These are phyloP conservation scores for Talaromyces adpressus DNA, from an alignment of 495 filamentous ascomycete species.

Conservation along the genomic window DNA sequence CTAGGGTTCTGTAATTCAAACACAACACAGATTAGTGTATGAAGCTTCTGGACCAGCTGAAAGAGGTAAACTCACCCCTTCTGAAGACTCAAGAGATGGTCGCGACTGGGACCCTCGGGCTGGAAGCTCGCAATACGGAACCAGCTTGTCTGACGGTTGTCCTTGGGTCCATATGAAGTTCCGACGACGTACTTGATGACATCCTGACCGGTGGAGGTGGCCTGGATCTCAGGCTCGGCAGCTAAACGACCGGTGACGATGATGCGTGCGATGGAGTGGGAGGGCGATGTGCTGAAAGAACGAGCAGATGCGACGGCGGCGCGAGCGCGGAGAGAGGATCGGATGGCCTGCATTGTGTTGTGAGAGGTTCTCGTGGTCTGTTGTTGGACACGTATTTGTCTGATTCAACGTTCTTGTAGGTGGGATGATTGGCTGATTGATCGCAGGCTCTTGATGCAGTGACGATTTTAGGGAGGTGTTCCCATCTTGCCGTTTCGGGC, in stretches of 20 bases:
- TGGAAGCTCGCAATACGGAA: conserved; percentile 64
- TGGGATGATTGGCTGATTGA: not conserved
- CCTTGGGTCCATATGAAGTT: conserved; percentile 45
- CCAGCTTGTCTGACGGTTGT: conserved; percentile 67
- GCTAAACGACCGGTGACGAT: conserved; percentile 72
- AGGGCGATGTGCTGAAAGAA: conserved; percentile 49
- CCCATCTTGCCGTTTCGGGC: conserved; percentile 2
- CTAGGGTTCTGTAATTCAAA: conserved; percentile 55
- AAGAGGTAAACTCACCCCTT: conserved; percentile 63
- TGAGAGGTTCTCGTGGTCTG: not conserved
- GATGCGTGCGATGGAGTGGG: conserved; percentile 47
- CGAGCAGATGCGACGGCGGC: conserved; percentile 37
- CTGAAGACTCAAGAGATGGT: conserved; percentile 55
- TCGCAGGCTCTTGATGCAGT: not conserved
- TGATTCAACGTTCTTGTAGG: not conserved
- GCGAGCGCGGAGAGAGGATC: conserved; percentile 27
- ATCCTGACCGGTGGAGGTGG: conserved; percentile 60
- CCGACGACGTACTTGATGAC: conserved; percentile 62
- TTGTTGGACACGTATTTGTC: not conserved
- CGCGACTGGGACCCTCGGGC: conserved; percentile 51
- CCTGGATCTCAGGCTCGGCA: conserved; percentile 56
- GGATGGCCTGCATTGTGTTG: conserved; percentile 9
- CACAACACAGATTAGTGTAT: too few species aligned
- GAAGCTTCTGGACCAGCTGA: not conserved
- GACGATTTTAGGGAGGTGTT: not conserved